These are phyloP conservation scores for Dianthus caryophyllus DNA, from an alignment of 148 eudicot species.

Conservation along the genomic window DNA sequence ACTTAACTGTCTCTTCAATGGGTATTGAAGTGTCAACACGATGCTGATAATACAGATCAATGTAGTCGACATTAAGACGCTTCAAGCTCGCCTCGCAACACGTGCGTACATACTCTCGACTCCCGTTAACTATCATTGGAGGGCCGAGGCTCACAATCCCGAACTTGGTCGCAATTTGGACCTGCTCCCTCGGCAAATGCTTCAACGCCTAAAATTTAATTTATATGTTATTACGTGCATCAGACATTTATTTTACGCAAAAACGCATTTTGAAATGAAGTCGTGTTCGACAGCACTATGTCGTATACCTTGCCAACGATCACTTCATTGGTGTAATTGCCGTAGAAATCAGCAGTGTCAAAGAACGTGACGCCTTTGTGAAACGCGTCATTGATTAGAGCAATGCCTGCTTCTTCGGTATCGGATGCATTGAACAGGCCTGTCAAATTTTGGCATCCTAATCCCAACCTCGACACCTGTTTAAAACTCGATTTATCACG, in stretches of 20 bases:
- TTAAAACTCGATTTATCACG: neutral
- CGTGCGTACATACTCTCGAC: constrained; percentile 24
- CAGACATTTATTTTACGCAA: too few relatives aligned
- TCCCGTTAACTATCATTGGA: constrained; percentile 13
- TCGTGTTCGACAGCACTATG: too few relatives aligned
- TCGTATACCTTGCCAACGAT: constrained; percentile 72
- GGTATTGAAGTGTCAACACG: constrained; percentile 33
- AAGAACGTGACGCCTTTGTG: constrained; percentile 58
- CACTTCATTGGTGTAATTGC: constrained; percentile 48
- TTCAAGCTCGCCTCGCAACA: constrained; percentile 28
- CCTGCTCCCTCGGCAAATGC: constrained; percentile 59
- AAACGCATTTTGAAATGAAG: too few relatives aligned
- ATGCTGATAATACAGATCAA: constrained; percentile 40
- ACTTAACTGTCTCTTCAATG: constrained; percentile 41
- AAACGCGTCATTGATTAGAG: constrained; percentile 50
- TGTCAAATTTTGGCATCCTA: constrained; percentile 45
- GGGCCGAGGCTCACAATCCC: constrained; percentile 38
- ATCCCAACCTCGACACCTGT: constrained; percentile 54
- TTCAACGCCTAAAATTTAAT: constrained; percentile 81
- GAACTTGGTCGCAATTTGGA: constrained; percentile 71
- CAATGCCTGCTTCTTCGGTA: constrained; percentile 51
- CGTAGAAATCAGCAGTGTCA: constrained; percentile 65
- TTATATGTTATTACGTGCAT: too few relatives aligned
- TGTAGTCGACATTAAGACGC: constrained; percentile 28
- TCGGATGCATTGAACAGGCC: constrained; percentile 33